Base-by-base conservation (phyloP, 345 rosid genomes). In the Isatis tinctoria region DNA sequence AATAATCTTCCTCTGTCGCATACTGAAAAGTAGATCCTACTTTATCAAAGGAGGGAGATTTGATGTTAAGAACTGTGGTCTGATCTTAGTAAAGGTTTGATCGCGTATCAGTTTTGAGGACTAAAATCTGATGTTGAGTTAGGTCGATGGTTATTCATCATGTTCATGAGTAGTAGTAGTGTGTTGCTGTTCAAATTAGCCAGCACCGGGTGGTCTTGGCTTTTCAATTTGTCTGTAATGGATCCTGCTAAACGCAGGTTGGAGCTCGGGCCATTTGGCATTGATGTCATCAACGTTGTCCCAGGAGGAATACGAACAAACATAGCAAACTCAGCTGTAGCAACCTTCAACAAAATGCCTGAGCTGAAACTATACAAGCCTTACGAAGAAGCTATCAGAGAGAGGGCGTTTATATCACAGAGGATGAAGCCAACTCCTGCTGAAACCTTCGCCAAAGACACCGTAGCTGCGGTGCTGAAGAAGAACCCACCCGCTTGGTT, bases 281-380 rank as follows among this genome's bases (percentile, higher is more conserved):
- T 94, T 2, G 83, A 88, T 28, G 95, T 90, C 14, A 78, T 89
- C 73, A 85, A 76, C 43, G 91, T 94, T 39, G 96, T 80, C 14
- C 97, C 97, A 0, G 97, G 96, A 77, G 95, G 90, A 28, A 61
- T 91, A 76, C 83, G 71, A 71, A 87, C 98, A n/a, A 94, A 94
- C 84, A 84, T 91, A 10, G 95, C 85, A 44, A 88, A 78, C 65
- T 80, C 91, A 35, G 92, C 95, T 17, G 9, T 74, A 27, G 77
- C 86, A 8, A 82, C 48, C 83, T 85, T 84, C 84, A 75, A 74
- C 60, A 67, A 70, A 73, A 81, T 94, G 93, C 95, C 98, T 0
- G 91, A 94, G 73, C 86, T 85, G 88, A 87, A 87, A 76, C 77
- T 94, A 47, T 91, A 82, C 82, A 90, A 84, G 80, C 89, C 88